Evolutionary conservation across 352 stramenopile species (phyloP).

Genomic region (Phytophthora cryptogea): DNA sequence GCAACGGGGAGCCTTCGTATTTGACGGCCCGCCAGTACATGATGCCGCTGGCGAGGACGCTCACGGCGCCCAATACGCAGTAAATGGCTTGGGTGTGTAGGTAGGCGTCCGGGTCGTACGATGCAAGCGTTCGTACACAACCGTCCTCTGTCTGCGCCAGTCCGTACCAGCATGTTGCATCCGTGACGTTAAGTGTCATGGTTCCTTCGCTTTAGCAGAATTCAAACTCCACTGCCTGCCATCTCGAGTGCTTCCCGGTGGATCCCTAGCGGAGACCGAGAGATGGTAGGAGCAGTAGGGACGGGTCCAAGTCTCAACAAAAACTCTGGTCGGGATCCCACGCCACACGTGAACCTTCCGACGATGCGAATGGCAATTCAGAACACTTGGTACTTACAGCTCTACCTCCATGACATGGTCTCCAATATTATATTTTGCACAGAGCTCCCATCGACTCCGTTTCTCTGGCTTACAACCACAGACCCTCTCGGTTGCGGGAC

Average conservation of each 20-base stretch:
- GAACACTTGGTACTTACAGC: too few relatives aligned
- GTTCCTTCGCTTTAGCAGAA: background rate
- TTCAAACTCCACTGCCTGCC: conserved; percentile 2
- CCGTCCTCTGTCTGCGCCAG: conserved; percentile 27
- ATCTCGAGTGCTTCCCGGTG: background rate
- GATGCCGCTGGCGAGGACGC: conserved; percentile 19
- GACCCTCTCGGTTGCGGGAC: conserved; percentile 20
- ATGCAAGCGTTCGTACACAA: conserved; percentile 28
- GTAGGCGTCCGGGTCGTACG: conserved; percentile 29
- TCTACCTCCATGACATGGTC: background rate
- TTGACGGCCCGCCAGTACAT: conserved; percentile 35
- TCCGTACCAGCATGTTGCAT: conserved; percentile 34
- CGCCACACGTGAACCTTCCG: background rate
- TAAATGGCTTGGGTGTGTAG: conserved; percentile 34
- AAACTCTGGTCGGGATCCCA: conserved; percentile 16
- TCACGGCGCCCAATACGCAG: conserved; percentile 23
- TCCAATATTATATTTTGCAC: background rate
- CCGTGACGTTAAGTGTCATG: conserved; percentile 35
- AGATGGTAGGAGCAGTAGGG: conserved; percentile 12
- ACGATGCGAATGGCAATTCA: background rate
- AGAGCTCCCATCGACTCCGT: background rate
- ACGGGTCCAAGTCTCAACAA: conserved; percentile 15
- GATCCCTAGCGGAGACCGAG: conserved; percentile 8
- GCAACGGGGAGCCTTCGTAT: conserved; percentile 27
- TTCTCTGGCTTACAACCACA: conserved; percentile 2